Conservation (phyloP, 208 protist genomes). For the Wallacemonas sp. region DNA sequence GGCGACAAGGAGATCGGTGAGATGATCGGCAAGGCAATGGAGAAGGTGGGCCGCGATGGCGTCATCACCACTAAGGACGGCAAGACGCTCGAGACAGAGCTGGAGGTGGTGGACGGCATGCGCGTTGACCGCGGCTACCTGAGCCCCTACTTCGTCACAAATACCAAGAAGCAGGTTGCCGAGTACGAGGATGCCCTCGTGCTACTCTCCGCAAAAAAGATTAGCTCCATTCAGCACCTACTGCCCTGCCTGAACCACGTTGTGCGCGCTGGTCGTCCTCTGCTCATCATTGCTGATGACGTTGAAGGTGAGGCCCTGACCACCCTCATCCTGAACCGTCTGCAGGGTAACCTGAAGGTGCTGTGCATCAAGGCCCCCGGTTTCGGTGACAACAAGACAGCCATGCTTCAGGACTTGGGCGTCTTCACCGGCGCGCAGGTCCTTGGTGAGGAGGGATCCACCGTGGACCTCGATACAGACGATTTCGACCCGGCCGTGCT, state of each 20-base stretch:
- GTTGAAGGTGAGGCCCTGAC: constrained; percentile 97
- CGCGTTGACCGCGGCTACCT: constrained; percentile 98
- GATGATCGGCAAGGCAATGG: constrained; percentile 98
- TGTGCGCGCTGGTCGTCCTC: constrained; percentile 73
- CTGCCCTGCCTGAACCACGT: constrained; percentile 93
- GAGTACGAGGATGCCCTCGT: constrained; percentile 96
- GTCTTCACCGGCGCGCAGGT: constrained; percentile 95
- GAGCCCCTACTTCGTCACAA: constrained; percentile 99
- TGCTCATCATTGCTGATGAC: constrained; percentile 99
- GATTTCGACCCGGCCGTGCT: constrained; percentile 76
- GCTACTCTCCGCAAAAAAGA: constrained; percentile 96
- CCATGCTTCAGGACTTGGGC: constrained; percentile 98
- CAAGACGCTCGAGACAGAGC: constrained; percentile 97
- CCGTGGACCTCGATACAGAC: constrained; percentile 79
- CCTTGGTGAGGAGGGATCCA: constrained; percentile 92
- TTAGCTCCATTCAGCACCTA: constrained; percentile 87
- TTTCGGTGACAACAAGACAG: constrained; percentile 99
- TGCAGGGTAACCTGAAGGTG: constrained; percentile 87
- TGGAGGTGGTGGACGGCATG: constrained; percentile 98
- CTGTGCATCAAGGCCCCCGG: constrained; percentile 97
- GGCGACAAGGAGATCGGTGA: constrained; percentile 97
- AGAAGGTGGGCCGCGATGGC: constrained; percentile 98
- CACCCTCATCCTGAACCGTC: constrained; percentile 87
- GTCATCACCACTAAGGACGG: constrained; percentile 99
- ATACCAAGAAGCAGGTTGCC: constrained; percentile 95